Base-by-base conservation (phyloP, 495 filamentous ascomycete genomes). In the Rhypophila decipiens region DNA sequence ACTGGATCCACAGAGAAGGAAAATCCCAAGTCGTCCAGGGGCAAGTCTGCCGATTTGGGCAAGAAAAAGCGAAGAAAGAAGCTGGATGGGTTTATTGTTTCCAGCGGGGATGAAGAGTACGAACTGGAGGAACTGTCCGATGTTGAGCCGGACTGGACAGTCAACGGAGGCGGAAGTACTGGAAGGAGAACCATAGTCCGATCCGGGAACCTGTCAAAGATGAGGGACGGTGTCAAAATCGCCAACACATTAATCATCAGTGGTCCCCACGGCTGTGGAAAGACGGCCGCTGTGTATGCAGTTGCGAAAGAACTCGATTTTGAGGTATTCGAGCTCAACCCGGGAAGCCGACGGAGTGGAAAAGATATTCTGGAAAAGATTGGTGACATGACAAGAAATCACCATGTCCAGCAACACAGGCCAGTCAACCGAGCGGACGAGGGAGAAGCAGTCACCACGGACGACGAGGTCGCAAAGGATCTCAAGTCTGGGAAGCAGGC, bases 381-480 rank as follows among this genome's bases (percentile, higher is more conserved):
- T 15, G 94, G 93, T 4, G 89, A 97, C 61, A 96, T 97, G 94
- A 90, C 88, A 12, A 80, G 80, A 49, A 97, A 97, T 54, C 94
- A 99, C 64, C 79, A 93, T 3, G 91, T 97, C 31, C 64, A 60
- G 27, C 69, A 69, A 24, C 59, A 61, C 43, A 63, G 71, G 23
- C 57, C 61, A 27, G 56, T 27, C 24, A 33, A 31, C 18, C 20
- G 33, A 1, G 42, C 41, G 8, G 53, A 51, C 13, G 60, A 53
- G 0, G 43, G 59, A 12, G 55, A 63, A 0, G 22, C 49, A 2
- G 39, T 40, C 0, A 42, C 39, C 12, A 33, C 42, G 17, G 63
- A 69, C 22, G 71, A 79, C 37, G 70, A 72, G n/a, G 53, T 74
- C 2, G 65, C 67, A 37, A 61, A 76, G 39, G 83, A 89, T 37